These are phyloP conservation scores for Erysimum cheiranthoides DNA, from an alignment of 345 rosid genomes.

Conservation along the genomic window DNA sequence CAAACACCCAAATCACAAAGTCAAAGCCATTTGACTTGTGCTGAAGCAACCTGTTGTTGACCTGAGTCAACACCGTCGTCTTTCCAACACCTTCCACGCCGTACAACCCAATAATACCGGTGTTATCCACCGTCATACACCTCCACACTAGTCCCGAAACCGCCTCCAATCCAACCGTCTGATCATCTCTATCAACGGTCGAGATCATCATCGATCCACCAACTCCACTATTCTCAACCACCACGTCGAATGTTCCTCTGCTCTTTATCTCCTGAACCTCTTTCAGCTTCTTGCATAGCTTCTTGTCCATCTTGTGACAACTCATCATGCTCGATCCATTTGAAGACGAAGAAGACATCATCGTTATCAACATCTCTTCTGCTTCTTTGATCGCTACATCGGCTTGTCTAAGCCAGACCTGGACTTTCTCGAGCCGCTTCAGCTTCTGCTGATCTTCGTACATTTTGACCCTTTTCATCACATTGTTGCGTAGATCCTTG, in stretches of 20 bases:
- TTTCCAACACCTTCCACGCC: slow-evolving; percentile 53
- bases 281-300: slow-evolving; percentile 34
- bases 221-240: slow-evolving; percentile 43
- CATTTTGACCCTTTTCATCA: slow-evolving; percentile 41
- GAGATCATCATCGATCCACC: slow-evolving; percentile 39
- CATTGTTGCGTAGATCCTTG: slow-evolving; percentile 38
- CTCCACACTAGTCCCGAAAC: slow-evolving; percentile 46
- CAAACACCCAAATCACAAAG: slow-evolving; percentile 49
- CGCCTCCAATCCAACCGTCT: slow-evolving; percentile 47
- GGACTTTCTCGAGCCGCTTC: slow-evolving; percentile 39
- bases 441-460: slow-evolving; percentile 45
- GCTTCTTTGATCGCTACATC: slow-evolving; percentile 40
- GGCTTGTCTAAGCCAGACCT: slow-evolving; percentile 46
- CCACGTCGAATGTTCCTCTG: slow-evolving; percentile 42
- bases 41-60: slow-evolving; percentile 45
- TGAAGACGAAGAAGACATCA: slow-evolving; percentile 40
- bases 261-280: slow-evolving; percentile 39
- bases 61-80: slow-evolving; percentile 52
- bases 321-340: slow-evolving; percentile 31
- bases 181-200: slow-evolving; percentile 39
- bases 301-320: slow-evolving; percentile 41
- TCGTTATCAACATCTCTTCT: slow-evolving; percentile 36
- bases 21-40: slow-evolving; percentile 41
- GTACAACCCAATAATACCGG: slow-evolving; percentile 47
- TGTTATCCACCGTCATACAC: slow-evolving; percentile 39